Conservation (phyloP, 2,329 filamentous ascomycete genomes). For the Xylaria polymorpha region DNA sequence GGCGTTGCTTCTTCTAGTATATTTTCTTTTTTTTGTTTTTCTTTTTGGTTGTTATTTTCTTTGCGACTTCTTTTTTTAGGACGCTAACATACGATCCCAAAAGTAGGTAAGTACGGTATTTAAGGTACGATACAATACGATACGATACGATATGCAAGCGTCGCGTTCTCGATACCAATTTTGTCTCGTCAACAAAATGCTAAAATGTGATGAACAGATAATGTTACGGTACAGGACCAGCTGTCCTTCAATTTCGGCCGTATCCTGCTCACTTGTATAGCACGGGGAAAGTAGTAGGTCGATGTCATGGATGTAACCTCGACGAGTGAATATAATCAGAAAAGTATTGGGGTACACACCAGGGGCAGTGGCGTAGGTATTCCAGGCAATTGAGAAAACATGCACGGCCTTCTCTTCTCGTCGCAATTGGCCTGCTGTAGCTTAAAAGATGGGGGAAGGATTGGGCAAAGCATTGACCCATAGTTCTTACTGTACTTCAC, state of each 20-base stretch:
- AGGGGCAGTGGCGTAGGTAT: not conserved
- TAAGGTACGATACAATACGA: too few relatives aligned
- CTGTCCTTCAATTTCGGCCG: not conserved
- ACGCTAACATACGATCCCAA: not conserved
- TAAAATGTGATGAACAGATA: not conserved
- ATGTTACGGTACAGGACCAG: not conserved
- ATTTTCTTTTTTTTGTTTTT: not conserved
- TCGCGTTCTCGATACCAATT: not conserved
- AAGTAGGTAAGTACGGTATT: not conserved
- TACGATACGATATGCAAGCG: not conserved
- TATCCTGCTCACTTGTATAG: not conserved
- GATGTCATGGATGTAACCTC: slow-evolving; percentile 38
- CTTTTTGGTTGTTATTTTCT: too few relatives aligned
- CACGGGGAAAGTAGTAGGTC: slow-evolving; percentile 3
- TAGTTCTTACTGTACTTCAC: not conserved
- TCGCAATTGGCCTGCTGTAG: not conserved
- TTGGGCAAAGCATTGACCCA: slow-evolving; percentile 5
- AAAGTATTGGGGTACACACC: not conserved
- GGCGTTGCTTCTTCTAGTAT: not conserved
- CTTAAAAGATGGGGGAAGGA: not conserved
- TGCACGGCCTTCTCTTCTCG: not conserved
- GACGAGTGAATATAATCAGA: too few relatives aligned
- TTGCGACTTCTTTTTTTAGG: slow-evolving; percentile 1
- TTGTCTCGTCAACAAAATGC: not conserved
- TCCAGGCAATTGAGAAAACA: not conserved